Conservation (phyloP, 2,329 filamentous ascomycete genomes). For the Falciphora oryzae region DNA sequence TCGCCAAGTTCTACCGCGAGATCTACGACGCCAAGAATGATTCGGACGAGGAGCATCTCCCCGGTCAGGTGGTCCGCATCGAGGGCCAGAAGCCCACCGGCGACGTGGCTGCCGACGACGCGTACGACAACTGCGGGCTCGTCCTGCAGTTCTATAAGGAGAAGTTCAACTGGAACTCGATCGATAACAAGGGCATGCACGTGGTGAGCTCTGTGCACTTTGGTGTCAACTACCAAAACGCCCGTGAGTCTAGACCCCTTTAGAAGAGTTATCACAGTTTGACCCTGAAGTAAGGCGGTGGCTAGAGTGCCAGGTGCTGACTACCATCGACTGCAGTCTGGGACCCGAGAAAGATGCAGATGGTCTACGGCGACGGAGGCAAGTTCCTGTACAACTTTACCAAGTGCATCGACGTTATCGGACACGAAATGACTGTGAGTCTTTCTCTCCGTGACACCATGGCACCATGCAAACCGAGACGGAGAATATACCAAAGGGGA, state of each 20-base stretch:
- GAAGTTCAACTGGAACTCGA: slow-evolving; percentile 43
- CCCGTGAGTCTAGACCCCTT: slow-evolving; percentile 30
- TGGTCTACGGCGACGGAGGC: slow-evolving; percentile 52
- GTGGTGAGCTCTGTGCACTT: slow-evolving; percentile 48
- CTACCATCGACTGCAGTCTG: slow-evolving; percentile 30
- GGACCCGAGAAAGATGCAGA: slow-evolving; percentile 41
- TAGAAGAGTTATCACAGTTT: no score
- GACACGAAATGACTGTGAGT: slow-evolving; percentile 44
- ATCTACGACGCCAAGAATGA: slow-evolving; percentile 38
- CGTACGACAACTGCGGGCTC: slow-evolving; percentile 43
- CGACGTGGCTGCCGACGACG: slow-evolving; percentile 41
- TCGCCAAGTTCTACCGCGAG: slow-evolving; percentile 31
- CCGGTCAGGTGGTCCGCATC: slow-evolving; percentile 35
- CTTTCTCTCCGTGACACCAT: background rate
- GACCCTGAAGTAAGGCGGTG: no score
- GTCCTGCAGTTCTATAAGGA: slow-evolving; percentile 45
- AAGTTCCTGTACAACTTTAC: slow-evolving; percentile 47
- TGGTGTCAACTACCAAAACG: slow-evolving; percentile 43
- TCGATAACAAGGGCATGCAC: slow-evolving; percentile 44
- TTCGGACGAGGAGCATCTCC: slow-evolving; percentile 33
- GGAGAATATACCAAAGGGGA: background rate
- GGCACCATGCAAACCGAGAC: background rate
- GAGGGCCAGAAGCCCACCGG: slow-evolving; percentile 34
- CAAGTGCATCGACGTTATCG: slow-evolving; percentile 48
- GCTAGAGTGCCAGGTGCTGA: no score